Base-by-base conservation (phyloP, 495 filamentous ascomycete genomes). In the Tetracladium marchalianum region DNA sequence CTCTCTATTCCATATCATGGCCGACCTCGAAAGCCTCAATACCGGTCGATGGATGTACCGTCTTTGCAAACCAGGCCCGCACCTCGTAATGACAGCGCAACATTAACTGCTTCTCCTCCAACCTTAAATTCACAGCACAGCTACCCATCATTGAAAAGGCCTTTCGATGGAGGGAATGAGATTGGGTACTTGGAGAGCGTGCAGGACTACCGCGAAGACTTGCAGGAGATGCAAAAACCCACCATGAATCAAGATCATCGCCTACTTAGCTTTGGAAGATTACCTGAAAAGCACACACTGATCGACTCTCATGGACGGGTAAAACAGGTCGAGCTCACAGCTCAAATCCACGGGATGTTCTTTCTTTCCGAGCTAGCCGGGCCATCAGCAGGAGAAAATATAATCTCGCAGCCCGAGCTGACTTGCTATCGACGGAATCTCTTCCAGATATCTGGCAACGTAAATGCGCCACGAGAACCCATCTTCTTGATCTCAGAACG, bases 311-410 rank as follows among this genome's bases (percentile, higher is more conserved):
- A 73, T 58, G 74, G 73, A 13, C 66, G 72, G 39, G 67, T 74
- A 52, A 69, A 74, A 54, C 66, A 73, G 44, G 69, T 76, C 36
- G 73, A 76, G 44, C 70, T 94, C 17, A 76, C 84, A 27, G 87
- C 88, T 35, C 88, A 93, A 62, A 74, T 95, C 36, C 87, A 94
- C 61, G 89, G 89, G 62, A 95, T 94, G 87, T 95, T 95, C 66
- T 95, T 94, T 60, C 73, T 95, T 17, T 88, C 88, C 47, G 89
- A 95, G 63, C 82, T 89, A 50, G 82, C 86, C 11, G 77, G 85
- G 18, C 73, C 75, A 34, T 41, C 48, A 19, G 69, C 75, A 27
- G 75, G 73, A 44, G 80, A 86, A 51, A 77, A 79, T 39, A 73
- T 75, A 41, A 66, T 73, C 34, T 63, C 85, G 34, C 84, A 88